Evolutionary conservation across 2,329 filamentous ascomycete species (phyloP).

Genomic region (Penicillium thymicola): DNA sequence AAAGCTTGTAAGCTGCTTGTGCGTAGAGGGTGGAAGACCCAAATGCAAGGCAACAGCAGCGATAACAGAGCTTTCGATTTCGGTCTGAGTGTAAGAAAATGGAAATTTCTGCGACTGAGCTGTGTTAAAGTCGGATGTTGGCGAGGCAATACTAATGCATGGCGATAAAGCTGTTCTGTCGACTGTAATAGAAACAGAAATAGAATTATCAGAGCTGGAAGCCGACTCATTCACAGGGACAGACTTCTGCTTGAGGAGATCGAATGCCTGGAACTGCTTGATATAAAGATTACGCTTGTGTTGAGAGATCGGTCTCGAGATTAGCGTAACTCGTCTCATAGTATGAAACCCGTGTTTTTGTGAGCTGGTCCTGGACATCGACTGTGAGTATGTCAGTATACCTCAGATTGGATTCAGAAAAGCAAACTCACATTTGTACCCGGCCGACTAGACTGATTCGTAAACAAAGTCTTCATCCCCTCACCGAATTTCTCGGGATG

Average conservation of each 20-base stretch:
- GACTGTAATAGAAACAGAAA: conserved; percentile 61
- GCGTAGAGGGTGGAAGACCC: conserved; percentile 49
- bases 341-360: conserved; percentile 56
- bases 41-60: conserved; percentile 47
- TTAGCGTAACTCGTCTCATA: conserved; percentile 30
- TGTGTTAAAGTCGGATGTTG: conserved; percentile 46
- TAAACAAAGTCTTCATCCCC: conserved; percentile 62
- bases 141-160: conserved; percentile 62
- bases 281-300: conserved; percentile 52
- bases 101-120: conserved; percentile 55
- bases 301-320: neutral
- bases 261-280: conserved; percentile 51
- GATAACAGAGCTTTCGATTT: conserved; percentile 46
- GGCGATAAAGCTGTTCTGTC: conserved; percentile 62
- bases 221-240: conserved; percentile 44
- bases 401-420: neutral
- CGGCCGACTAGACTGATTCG: conserved; percentile 32
- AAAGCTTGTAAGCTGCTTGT: conserved; percentile 47
- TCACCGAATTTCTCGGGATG: conserved; percentile 73
- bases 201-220: conserved; percentile 37
- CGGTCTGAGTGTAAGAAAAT: conserved; percentile 56
- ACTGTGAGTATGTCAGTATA: conserved; percentile 17
- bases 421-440: conserved; percentile 22
- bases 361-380: conserved; percentile 18
- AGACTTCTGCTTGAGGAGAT: conserved; percentile 53